phyloP scores from a whole-genome alignment of 768 basidiomycete genomes.

The Suillus hirtellus region DNA sequence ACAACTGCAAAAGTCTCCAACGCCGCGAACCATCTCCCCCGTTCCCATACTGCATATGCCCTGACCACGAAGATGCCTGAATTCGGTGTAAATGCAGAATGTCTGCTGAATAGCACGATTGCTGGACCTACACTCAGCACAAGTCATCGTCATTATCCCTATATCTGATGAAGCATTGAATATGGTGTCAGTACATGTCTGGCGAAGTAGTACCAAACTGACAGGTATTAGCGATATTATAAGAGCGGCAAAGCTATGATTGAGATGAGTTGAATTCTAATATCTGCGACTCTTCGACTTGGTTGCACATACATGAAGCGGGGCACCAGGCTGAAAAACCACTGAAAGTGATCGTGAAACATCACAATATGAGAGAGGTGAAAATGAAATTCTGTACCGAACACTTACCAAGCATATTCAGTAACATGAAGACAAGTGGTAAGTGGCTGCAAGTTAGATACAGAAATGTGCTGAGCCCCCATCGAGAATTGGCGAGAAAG shows the following conservation, averaged over 20 bases:
- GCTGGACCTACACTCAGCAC: neutral
- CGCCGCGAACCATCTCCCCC: neutral
- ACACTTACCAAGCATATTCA: constrained; percentile 3
- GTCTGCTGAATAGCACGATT: neutral
- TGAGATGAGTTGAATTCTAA: neutral
- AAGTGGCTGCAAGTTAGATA: neutral
- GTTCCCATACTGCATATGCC: neutral
- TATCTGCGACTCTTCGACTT: neutral
- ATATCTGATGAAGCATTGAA: neutral
- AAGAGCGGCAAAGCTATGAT: constrained; percentile 3
- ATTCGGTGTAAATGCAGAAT: neutral
- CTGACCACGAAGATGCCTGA: neutral
- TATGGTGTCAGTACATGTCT: neutral
- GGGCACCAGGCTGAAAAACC: neutral
- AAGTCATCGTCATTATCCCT: neutral
- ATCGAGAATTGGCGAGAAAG: neutral
- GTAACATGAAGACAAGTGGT: neutral
- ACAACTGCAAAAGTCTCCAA: neutral
- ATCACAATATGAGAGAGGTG: neutral
- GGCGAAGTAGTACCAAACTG: neutral
- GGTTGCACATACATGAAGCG: neutral
- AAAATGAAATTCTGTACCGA: neutral
- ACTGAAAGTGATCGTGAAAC: neutral
- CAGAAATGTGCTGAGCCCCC: neutral
- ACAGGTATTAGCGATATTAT: neutral